These are phyloP conservation scores for Luvunga scandens DNA, from an alignment of 345 rosid species.

Conservation along the genomic window DNA sequence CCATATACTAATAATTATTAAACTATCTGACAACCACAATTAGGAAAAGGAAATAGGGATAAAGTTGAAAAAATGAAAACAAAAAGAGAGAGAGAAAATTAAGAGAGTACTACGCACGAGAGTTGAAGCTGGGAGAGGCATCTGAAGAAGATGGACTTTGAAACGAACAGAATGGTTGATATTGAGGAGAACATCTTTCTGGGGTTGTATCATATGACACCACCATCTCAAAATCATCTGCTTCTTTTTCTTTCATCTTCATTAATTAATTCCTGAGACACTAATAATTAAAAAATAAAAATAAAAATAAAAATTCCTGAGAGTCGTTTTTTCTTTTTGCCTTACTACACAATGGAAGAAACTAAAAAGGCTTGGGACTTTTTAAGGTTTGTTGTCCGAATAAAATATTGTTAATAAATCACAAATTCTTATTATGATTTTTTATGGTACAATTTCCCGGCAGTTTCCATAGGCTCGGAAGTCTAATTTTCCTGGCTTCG, in stretches of 20 bases:
- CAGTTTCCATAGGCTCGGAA: background rate
- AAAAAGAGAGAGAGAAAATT: background rate
- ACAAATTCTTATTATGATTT: too few species aligned
- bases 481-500: background rate
- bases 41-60: background rate
- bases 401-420: too few species aligned
- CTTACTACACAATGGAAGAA: too few species aligned
- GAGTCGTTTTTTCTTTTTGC: too few species aligned
- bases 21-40: background rate
- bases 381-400: too few species aligned
- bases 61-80: background rate
- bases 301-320: too few species aligned
- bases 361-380: too few species aligned
- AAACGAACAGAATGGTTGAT: conserved; percentile 14
- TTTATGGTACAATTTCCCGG: background rate
- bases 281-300: too few species aligned
- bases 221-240: background rate
- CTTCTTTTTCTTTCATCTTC: background rate
- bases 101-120: background rate
- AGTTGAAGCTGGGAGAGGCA: background rate
- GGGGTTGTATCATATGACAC: conserved; percentile 20
- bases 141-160: conserved; percentile 21
- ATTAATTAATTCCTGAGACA: too few species aligned
- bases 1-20: background rate
- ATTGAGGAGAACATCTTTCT: conserved; percentile 22